Evolutionary conservation across 2,329 filamentous ascomycete genomes (phyloP).

Genomic region (Sporothrix luriei): DNA sequence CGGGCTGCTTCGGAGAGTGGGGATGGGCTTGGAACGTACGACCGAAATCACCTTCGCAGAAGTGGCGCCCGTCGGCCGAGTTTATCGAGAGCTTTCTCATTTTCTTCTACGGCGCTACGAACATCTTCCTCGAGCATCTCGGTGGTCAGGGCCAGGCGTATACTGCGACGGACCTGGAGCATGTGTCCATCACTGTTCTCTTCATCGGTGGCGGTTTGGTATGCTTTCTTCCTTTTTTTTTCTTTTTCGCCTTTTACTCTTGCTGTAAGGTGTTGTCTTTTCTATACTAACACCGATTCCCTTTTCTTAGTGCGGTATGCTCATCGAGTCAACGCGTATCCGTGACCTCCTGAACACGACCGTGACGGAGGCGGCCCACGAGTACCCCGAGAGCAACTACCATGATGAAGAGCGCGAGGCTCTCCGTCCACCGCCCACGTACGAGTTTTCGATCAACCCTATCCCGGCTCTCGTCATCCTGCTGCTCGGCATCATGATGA

Average conservation of each 20-base stretch:
- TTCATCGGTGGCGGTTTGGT: slow-evolving; percentile 92
- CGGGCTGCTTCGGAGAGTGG: slow-evolving; percentile 84
- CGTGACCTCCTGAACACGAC: slow-evolving; percentile 66
- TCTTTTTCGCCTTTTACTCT: neutral
- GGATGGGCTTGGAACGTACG: slow-evolving; percentile 96
- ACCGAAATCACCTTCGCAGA: slow-evolving; percentile 59
- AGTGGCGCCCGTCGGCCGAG: slow-evolving; percentile 77
- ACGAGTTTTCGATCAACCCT: slow-evolving; percentile 80
- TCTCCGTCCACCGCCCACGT: slow-evolving; percentile 65
- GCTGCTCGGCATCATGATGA: slow-evolving; percentile 91
- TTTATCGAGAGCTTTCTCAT: slow-evolving; percentile 89
- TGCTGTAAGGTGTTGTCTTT: slow-evolving; percentile 28
- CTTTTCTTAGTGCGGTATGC: slow-evolving; percentile 68
- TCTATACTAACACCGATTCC: neutral
- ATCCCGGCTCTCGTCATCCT: slow-evolving; percentile 85
- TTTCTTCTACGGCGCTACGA: slow-evolving; percentile 83
- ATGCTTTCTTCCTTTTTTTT: slow-evolving; percentile 44
- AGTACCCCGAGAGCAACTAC: slow-evolving; percentile 42
- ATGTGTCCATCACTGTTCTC: slow-evolving; percentile 87
- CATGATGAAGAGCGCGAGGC: slow-evolving; percentile 52
- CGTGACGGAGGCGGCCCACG: slow-evolving; percentile 45
- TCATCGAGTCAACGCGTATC: slow-evolving; percentile 74
- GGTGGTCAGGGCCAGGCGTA: slow-evolving; percentile 69
- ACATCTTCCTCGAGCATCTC: slow-evolving; percentile 91
- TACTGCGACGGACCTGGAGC: slow-evolving; percentile 81